Conservation (phyloP, 164 flowering plant genomes). For the Cinnamomum chago region DNA sequence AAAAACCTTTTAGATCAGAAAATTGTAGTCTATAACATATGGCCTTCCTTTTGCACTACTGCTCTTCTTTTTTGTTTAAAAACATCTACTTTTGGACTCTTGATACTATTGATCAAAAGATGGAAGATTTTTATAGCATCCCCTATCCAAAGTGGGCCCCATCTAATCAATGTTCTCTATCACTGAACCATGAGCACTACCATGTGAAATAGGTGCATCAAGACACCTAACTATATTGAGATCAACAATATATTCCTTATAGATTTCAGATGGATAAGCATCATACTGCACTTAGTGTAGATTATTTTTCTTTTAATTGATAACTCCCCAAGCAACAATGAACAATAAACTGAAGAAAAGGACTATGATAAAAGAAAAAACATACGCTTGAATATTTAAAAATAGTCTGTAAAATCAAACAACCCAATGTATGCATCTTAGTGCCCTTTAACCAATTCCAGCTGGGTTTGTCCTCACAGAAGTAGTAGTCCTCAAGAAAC, state of each 20-base stretch:
- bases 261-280: background rate
- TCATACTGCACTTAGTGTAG: background rate
- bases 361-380: background rate
- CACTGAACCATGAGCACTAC: background rate
- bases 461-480: slow-evolving; percentile 44
- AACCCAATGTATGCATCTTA: slow-evolving; percentile 75
- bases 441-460: slow-evolving; percentile 71
- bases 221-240: background rate
- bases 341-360: background rate
- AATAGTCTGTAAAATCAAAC: slow-evolving; percentile 75
- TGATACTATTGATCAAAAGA: background rate
- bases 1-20: background rate
- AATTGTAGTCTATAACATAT: background rate
- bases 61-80: background rate
- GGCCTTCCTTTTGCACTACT: background rate
- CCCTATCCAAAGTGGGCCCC: background rate
- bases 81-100: background rate
- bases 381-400: slow-evolving; percentile 69
- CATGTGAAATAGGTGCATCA: background rate
- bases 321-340: background rate
- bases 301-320: background rate
- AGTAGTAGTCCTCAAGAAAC: slow-evolving; percentile 69
- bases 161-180: background rate
- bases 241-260: background rate
- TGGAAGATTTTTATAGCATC: background rate